These are phyloP conservation scores for Fraxinus floribunda DNA, from an alignment of 305 asterid genomes.

Conservation along the genomic window DNA sequence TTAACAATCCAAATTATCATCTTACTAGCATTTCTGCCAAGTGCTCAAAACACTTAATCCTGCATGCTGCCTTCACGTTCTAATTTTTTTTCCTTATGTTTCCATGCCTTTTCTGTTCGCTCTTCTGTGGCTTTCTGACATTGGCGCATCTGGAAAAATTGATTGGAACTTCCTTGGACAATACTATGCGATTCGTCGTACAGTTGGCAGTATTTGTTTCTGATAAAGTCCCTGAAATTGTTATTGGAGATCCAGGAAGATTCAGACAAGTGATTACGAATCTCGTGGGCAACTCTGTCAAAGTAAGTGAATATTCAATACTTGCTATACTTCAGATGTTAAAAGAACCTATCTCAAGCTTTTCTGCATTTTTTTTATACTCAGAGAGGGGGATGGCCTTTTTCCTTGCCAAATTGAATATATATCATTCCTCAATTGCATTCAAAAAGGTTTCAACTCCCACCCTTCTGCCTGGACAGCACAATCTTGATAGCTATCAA, in stretches of 20 bases:
- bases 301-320: conserved; percentile 53
- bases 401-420: not conserved
- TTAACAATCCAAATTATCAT: not conserved
- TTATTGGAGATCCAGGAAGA: conserved; percentile 93
- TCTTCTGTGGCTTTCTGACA: conserved; percentile 6
- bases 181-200: conserved; percentile 32
- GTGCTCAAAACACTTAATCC: not conserved
- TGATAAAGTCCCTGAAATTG: conserved; percentile 81
- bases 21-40: not conserved
- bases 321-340: not conserved
- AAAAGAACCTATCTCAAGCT: not conserved
- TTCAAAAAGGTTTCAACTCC: not conserved
- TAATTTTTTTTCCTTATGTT: not conserved
- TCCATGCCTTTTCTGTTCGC: not conserved
- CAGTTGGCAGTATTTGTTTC: conserved; percentile 93
- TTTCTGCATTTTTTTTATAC: not conserved
- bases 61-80: conserved; percentile 13
- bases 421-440: not conserved
- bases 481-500: not conserved
- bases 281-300: conserved; percentile 93
- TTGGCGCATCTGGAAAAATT: not conserved
- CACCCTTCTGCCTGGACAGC: not conserved
- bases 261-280: conserved; percentile 91
- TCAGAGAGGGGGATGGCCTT: not conserved
- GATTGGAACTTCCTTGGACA: not conserved